Conservation (phyloP, 1,139 yeast species). For the Wickerhamiella pararugosa region DNA sequence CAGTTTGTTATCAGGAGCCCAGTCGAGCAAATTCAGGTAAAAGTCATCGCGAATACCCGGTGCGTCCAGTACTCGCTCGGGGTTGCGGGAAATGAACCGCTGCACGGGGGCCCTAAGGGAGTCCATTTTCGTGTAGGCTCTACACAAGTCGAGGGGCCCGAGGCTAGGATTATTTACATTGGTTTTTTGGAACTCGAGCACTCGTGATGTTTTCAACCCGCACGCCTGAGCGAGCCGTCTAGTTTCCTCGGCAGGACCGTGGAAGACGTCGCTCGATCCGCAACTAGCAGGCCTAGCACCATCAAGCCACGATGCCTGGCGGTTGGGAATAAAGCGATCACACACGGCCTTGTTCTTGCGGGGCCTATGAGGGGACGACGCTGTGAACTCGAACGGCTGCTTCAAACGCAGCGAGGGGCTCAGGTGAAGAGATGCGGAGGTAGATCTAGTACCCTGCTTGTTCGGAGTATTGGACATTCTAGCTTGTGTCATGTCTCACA, state of each 20-base stretch:
- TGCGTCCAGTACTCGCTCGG: constrained; percentile 89
- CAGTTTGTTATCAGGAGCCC: constrained; percentile 73
- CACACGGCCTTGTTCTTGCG: not conserved
- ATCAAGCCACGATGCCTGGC: not conserved
- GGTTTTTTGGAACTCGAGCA: constrained; percentile 76
- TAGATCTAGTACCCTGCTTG: not conserved
- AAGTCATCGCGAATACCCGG: constrained; percentile 92
- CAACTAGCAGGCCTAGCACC: not conserved
- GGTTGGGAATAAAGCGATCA: constrained; percentile 6
- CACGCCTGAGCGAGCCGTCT: constrained; percentile 12
- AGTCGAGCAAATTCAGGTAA: constrained; percentile 69
- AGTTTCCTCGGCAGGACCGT: not conserved
- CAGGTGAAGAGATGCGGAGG: not conserved
- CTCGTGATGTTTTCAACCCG: constrained; percentile 28
- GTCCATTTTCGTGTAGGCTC: constrained; percentile 26
- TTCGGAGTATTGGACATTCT: too few relatives aligned
- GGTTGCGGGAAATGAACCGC: constrained; percentile 74
- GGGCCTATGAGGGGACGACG: not conserved
- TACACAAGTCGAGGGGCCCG: constrained; percentile 30
- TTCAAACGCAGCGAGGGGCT: not conserved
- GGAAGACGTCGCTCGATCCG: not conserved
- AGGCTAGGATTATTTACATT: constrained; percentile 32
- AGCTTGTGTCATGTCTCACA: too few relatives aligned
- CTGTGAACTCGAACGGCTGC: not conserved
- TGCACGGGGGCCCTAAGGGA: constrained; percentile 25